Evolutionary conservation across 2,329 filamentous ascomycete species (phyloP).

Genomic region (Juglanconis oblonga): DNA sequence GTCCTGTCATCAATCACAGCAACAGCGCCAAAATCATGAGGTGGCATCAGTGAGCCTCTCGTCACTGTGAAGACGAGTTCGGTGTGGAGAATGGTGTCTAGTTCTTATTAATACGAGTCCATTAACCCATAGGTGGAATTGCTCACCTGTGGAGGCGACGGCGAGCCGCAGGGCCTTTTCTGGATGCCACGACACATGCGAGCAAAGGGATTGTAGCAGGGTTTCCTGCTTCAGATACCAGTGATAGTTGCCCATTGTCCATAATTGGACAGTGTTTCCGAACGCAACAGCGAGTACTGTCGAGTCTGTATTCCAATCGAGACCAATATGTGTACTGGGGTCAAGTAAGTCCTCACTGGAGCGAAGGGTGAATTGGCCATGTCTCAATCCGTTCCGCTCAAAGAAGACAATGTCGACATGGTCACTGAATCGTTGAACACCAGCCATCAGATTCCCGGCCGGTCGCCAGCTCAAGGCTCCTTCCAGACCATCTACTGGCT

Average conservation of each 20-base stretch:
- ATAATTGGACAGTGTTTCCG: conserved; percentile 76
- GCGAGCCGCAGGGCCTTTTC: conserved; percentile 75
- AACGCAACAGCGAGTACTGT: conserved; percentile 83
- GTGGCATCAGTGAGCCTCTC: conserved; percentile 67
- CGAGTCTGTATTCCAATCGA: conserved; percentile 91
- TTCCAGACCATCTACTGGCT: conserved; percentile 92
- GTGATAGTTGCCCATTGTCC: conserved; percentile 97
- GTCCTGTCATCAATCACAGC: conserved; percentile 79
- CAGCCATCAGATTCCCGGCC: conserved; percentile 84
- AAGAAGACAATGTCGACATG: conserved; percentile 88
- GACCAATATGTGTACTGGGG: conserved; percentile 55
- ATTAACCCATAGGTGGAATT: neutral
- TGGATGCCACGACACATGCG: conserved; percentile 70
- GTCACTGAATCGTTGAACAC: conserved; percentile 69
- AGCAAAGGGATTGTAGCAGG: conserved; percentile 34
- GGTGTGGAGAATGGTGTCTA: conserved; percentile 47
- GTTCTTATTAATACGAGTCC: conserved; percentile 14
- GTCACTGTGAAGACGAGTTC: conserved; percentile 68
- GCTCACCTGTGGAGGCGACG: conserved; percentile 47
- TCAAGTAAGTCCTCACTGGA: conserved; percentile 55
- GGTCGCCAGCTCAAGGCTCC: conserved; percentile 87
- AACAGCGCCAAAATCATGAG: conserved; percentile 74
- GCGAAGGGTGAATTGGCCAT: conserved; percentile 86
- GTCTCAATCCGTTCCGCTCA: conserved; percentile 93
- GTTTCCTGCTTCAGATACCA: conserved; percentile 97